A percentile compares a stretch with the other conserved stretches of the same genome.
phyloP scores from a whole-genome alignment of 2,329 filamentous ascomycete species.

The Endoconidiophora polonica region DNA sequence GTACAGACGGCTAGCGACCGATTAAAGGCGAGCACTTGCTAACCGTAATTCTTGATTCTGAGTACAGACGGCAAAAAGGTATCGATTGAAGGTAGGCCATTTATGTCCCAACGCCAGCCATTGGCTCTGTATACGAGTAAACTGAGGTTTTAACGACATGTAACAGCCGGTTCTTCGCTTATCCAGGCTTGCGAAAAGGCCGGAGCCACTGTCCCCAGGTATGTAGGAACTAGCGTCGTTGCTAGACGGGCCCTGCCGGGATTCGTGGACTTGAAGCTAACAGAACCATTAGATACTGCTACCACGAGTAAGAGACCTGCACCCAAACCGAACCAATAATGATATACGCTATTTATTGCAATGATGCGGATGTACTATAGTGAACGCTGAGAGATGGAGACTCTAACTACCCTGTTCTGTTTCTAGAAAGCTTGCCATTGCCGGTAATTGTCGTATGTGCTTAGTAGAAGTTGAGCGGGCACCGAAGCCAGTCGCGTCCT shows the following conservation, averaged over 20 bases:
- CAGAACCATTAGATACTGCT: conserved; percentile 60
- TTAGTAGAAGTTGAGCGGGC: conserved; percentile 93
- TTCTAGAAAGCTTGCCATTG: conserved; percentile 86
- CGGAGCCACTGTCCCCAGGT: conserved; percentile 75
- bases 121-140: conserved; percentile 1
- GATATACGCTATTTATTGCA: conserved; percentile 16
- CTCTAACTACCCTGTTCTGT: conserved; percentile 11
- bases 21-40: conserved; percentile 19
- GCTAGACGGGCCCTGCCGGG: conserved; percentile 5
- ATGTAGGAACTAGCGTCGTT: conserved; percentile 18
- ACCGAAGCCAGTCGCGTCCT: conserved; percentile 94
- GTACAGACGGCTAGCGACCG: conserved; percentile 12
- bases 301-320: conserved; percentile 63
- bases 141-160: conserved; percentile 13
- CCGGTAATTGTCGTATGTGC: conserved; percentile 99
- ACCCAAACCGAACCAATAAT: conserved; percentile 13
- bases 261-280: conserved; percentile 6
- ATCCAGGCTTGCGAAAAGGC: conserved; percentile 99
- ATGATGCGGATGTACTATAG: conserved; percentile 1
- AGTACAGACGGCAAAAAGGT: conserved; percentile 85
- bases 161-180: conserved; percentile 76
- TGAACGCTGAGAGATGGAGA: not conserved
- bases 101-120: conserved; percentile 14
- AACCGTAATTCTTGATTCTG: not conserved
- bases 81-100: conserved; percentile 71